phyloP scores from a whole-genome alignment of 139 green algal species.

The Trebouxia sp. region DNA sequence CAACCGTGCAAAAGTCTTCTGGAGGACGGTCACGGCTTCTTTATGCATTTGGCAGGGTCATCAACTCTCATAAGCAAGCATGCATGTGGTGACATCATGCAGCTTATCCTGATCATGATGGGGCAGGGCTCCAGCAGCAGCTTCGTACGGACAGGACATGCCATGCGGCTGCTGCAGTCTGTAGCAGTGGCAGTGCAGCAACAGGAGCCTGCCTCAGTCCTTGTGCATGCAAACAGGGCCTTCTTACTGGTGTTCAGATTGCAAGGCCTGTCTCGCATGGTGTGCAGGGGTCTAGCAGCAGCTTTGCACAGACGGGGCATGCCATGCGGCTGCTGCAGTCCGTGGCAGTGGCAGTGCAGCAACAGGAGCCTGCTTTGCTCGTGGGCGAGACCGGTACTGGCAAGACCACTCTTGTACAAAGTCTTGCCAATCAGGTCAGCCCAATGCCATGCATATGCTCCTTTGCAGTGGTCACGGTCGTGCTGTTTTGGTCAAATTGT shows the following conservation, averaged over 20 bases:
- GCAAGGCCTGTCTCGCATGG: no score
- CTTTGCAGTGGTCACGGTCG: no score
- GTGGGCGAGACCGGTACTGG: conserved; percentile 99
- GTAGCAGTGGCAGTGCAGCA: conserved; percentile 65
- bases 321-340: conserved; percentile 88
- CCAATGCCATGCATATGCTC: background rate
- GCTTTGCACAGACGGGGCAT: conserved; percentile 85
- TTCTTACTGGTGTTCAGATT: no score
- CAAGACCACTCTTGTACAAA: conserved; percentile 94
- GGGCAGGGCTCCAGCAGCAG: conserved; percentile 13
- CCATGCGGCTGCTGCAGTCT: conserved; percentile 87
- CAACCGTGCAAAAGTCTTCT: no score
- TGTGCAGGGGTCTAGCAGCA: conserved; percentile 9
- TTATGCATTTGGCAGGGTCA: no score
- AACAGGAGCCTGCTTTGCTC: conserved; percentile 89
- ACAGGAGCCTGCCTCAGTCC: conserved; percentile 84
- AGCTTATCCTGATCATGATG: no score
- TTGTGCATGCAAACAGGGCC: no score
- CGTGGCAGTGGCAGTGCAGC: conserved; percentile 64
- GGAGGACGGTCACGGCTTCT: no score
- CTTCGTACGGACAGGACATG: conserved; percentile 86
- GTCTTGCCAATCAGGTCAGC: conserved; percentile 64
- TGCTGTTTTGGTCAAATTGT: no score
- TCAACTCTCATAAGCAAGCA: no score
- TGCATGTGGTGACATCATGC: no score